Conservation (phyloP, 108 stramenopile species). For the Fistulifera solaris region DNA sequence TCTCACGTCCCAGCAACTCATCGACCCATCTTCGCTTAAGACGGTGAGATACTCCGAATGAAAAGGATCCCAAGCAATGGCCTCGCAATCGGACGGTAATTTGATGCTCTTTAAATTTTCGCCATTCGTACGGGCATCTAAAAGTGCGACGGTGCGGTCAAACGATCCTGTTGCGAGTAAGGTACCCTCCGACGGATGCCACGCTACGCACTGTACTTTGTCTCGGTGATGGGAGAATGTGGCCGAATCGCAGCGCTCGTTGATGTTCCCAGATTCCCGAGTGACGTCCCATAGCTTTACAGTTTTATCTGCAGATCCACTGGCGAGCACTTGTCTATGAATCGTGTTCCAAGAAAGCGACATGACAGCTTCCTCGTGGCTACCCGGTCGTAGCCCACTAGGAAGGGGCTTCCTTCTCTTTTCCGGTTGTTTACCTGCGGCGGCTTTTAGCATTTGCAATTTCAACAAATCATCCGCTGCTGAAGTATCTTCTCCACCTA, state of each 20-base stretch:
- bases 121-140: constrained; percentile 66
- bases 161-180: constrained; percentile 86
- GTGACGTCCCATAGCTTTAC: constrained; percentile 96
- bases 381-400: constrained; percentile 55
- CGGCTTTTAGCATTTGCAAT: constrained; percentile 49
- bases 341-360: constrained; percentile 91
- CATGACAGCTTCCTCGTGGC: constrained; percentile 97
- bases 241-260: constrained; percentile 41
- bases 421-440: constrained; percentile 9
- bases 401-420: background rate
- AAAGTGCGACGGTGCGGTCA: constrained; percentile 77
- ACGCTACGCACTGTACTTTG: constrained; percentile 92
- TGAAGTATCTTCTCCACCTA: constrained; percentile 88
- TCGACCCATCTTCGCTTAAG: constrained; percentile 84
- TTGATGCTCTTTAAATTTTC: constrained; percentile 54
- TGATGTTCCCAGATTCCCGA: constrained; percentile 27
- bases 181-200: constrained; percentile 92
- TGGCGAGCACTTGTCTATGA: constrained; percentile 91
- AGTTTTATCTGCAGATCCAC: constrained; percentile 94
- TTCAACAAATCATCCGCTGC: constrained; percentile 62
- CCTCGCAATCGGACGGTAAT: constrained; percentile 69
- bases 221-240: constrained; percentile 92
- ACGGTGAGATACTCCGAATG: constrained; percentile 64
- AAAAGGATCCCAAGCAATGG: constrained; percentile 88
- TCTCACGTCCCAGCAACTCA: constrained; percentile 90